Percentiles rank a stretch among this genome's conserved stretches.
Evolutionary conservation across 495 filamentous ascomycete genomes (phyloP).

Genomic region (Aspergillus saccharolyticus): DNA sequence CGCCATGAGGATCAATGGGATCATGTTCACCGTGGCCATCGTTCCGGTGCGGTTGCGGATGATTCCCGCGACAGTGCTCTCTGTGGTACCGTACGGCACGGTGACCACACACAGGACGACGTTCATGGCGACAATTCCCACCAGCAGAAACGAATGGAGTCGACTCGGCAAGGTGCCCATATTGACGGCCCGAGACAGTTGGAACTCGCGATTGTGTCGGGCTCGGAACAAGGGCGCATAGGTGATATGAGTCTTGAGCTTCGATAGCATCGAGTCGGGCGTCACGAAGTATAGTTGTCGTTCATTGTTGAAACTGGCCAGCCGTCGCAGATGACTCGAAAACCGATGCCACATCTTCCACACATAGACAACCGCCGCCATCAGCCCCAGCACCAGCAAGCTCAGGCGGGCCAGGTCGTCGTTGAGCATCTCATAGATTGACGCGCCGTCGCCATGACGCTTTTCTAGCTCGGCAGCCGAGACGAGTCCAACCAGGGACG

Average conservation of each 20-base stretch:
- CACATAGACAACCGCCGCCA: conserved; percentile 46
- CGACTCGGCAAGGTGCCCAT: conserved; percentile 83
- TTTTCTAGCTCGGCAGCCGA: conserved; percentile 29
- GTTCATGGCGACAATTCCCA: conserved; percentile 70
- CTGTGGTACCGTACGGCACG: conserved; percentile 50
- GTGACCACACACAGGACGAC: conserved; percentile 70
- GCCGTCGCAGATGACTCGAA: conserved; percentile 63
- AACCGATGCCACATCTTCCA: conserved; percentile 49
- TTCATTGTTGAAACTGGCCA: conserved; percentile 68
- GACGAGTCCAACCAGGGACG: conserved; percentile 29
- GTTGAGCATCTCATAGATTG: conserved; percentile 32
- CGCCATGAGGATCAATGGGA: conserved; percentile 64
- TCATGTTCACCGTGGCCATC: conserved; percentile 73
- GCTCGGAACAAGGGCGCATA: conserved; percentile 78
- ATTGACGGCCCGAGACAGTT: conserved; percentile 69
- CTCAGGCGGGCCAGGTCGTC: conserved; percentile 38
- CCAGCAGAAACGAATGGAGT: conserved; percentile 69
- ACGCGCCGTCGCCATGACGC: conserved; percentile 17
- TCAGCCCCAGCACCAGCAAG: conserved; percentile 44
- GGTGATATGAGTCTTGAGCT: conserved; percentile 72
- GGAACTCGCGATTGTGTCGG: conserved; percentile 83
- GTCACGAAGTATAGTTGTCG: conserved; percentile 58
- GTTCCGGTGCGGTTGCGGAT: conserved; percentile 72
- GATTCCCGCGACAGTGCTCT: conserved; percentile 42
- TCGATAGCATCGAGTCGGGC: conserved; percentile 47